Evolutionary conservation across 352 stramenopile genomes (phyloP), one percentile per base, ranked within the genome.

Genomic region (Phytophthora crassamura): DNA sequence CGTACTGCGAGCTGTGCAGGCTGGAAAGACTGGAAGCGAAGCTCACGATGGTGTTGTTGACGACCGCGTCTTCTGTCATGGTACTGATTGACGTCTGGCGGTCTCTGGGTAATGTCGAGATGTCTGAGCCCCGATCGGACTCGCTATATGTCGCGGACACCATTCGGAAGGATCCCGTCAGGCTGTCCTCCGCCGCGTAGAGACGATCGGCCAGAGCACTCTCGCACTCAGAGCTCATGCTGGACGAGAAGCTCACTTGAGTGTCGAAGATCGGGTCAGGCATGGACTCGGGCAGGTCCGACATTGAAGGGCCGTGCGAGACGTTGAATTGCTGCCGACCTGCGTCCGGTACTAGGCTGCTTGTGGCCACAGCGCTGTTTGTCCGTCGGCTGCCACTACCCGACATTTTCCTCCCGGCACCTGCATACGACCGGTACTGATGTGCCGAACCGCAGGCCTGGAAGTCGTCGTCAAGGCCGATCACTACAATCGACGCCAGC

Each of bases 11-110:
- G 10, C 51, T 66, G n/a, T 78, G 38, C 15, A 64, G 32, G 15
- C 63, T 76, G 18, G 68, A 73, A 16, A 67, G 42, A 35, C 59
- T 74, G 28, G 71, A 80, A 36, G 46, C 42, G 28, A 77, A 62
- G 41, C 72, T 77, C 47, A 61, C 47, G 46, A 53, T 70, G 32
- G 56, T 58, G 51, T 59, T 68, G 38, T 50, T 61, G 4, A 22
- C 7, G 15, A 38, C 36, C 6, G 64, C 54, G 11, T 46, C 14
- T 1, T 46, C 50, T 9, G 55, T 34, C 20, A 30, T 14, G n/a
- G 47, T 25, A 32, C 11, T 5, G 14, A 25, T 18, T 0, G 40
- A 32, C 2, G 28, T 30, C 8, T 58, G 20, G 14, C 16, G 50
- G 10, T 48, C 34, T 4, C 49, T 54, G 2, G 50, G 41, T 16